Evolutionary conservation across 306 rosid species (phyloP).

Genomic region (Lathyrus oleraceus): DNA sequence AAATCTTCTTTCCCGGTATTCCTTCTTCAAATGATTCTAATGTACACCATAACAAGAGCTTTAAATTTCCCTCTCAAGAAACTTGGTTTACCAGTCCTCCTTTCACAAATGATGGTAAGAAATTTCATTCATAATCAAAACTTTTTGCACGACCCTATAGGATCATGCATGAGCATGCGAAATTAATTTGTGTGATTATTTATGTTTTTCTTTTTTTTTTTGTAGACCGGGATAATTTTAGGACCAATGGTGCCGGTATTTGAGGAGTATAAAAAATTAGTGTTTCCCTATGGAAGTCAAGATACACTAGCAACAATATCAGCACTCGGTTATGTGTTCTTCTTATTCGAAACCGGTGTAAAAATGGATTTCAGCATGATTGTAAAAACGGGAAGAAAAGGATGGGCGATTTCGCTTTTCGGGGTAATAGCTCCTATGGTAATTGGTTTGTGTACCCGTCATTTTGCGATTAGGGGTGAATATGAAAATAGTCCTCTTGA

Average conservation of each 20-base stretch:
- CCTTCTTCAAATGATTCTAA: slow-evolving; percentile 42
- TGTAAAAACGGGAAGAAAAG: slow-evolving; percentile 39
- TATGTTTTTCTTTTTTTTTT: too few relatives aligned
- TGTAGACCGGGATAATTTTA: slow-evolving; percentile 48
- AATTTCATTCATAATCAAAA: too few relatives aligned
- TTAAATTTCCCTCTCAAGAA: slow-evolving; percentile 41
- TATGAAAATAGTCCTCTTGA: neutral
- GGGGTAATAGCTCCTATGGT: slow-evolving; percentile 16
- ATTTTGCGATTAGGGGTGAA: neutral
- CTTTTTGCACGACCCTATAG: too few relatives aligned
- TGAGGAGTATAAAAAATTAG: neutral
- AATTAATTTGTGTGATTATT: neutral
- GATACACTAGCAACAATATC: slow-evolving; percentile 44
- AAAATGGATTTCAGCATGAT: slow-evolving; percentile 51
- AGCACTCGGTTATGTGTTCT: slow-evolving; percentile 40
- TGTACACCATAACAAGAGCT: slow-evolving; percentile 35
- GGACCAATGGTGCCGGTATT: slow-evolving; percentile 36
- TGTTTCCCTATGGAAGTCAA: slow-evolving; percentile 47
- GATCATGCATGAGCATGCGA: neutral
- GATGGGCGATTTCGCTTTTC: slow-evolving; percentile 24
- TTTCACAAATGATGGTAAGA: slow-evolving; percentile 55
- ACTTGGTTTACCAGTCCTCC: slow-evolving; percentile 48
- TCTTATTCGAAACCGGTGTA: slow-evolving; percentile 44
- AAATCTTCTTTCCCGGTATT: slow-evolving; percentile 36
- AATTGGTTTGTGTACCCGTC: neutral